Base-by-base conservation (phyloP, 164 flowering plant genomes). In the Euptelea pleiosperma region DNA sequence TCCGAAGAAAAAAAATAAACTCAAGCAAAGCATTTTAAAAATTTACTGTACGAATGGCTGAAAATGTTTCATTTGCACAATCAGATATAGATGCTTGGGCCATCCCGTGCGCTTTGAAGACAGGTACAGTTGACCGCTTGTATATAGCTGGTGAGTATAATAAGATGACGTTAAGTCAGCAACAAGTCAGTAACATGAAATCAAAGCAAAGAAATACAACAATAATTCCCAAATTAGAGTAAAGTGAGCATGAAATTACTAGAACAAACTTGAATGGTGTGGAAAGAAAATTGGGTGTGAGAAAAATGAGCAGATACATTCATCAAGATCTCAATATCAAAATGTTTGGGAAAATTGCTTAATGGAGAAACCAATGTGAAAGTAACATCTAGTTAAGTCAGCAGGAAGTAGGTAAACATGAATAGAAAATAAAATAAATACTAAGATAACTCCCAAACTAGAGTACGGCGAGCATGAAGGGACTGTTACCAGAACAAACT, bases 11-110 rank as follows among this genome's bases (percentile, higher is more conserved):
- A 30, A 35, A 44, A 14, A 58, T 29, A 26, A 25, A 51, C 42
- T n/a, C 15, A 44, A 42, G 37, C 30, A 63, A 11, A 18, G 15
- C 10, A 34, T 62, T 43, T 21, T n/a, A 40, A 28, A 16, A 60
- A 62, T 94, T 76, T 77, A 93, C 98, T 47, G 98, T 93, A 28
- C 98, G 96, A 55, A 93, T 93, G 6, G 98, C 96, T 66, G 98
- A 83, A 70, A 93, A 78, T 26, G 98, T 87, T 70, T 93, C 98
- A 52, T 82, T 68, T 33, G 73, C 87, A 76, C 94, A 93, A 69
- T 93, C 96, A 55, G 98, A 81, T 60, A 93, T 84, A 28, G 80
- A 74, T 34, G 97, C 96, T 68, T 86, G 97, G 57, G 86, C 87
- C 72, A 72, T 55, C 53, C 98, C 97, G 66, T 93, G 89, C 71